Evolutionary conservation across 257 asterid genomes (phyloP).

Genomic region (Penstemon barbatus): DNA sequence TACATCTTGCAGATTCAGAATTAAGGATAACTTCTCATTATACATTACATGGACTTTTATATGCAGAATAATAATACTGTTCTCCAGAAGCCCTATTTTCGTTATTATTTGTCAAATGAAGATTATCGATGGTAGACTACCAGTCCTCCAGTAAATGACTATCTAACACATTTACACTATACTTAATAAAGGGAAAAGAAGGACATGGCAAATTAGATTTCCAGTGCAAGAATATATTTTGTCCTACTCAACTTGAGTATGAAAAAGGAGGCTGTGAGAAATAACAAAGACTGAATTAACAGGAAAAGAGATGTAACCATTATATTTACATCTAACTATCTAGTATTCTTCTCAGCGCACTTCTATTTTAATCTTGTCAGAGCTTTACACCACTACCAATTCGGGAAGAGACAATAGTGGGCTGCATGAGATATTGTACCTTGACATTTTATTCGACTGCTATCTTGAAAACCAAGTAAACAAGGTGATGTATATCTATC

Average conservation of each 20-base stretch:
- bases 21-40: background rate
- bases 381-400: background rate
- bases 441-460: background rate
- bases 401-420: background rate
- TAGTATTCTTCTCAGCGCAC: background rate
- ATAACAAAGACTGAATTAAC: background rate
- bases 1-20: background rate
- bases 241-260: background rate
- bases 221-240: background rate
- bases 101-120: no score
- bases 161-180: no score
- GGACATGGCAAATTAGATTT: no score
- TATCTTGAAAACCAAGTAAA: background rate
- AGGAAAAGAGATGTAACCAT: background rate
- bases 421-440: background rate
- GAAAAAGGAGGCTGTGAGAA: background rate
- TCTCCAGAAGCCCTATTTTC: no score
- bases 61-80: no score
- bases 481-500: background rate
- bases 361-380: background rate
- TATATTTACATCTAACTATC: background rate
- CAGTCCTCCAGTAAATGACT: no score
- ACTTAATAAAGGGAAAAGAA: no score
- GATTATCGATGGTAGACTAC: no score
- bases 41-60: background rate